Evolutionary conservation across 192 early-diverging fungal species (phyloP).

Genomic region (Globomyces pollinis-pini): DNA sequence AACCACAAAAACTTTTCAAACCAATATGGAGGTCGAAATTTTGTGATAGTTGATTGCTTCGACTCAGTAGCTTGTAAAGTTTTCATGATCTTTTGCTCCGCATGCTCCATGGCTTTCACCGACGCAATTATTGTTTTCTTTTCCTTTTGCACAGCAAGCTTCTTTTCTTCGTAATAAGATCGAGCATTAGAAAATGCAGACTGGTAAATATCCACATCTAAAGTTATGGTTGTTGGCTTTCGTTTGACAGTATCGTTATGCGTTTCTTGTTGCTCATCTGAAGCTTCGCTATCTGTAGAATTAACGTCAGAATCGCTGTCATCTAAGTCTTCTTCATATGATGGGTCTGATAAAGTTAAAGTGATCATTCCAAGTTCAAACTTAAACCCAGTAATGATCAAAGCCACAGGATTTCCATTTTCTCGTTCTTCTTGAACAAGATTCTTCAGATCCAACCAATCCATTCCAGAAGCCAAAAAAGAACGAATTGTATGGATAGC

Average conservation of each 20-base stretch:
- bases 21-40: constrained; percentile 89
- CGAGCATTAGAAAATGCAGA: constrained; percentile 87
- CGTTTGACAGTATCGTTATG: too few relatives aligned
- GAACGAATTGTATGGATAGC: constrained; percentile 79
- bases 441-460: constrained; percentile 91
- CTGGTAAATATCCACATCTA: constrained; percentile 83
- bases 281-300: too few relatives aligned
- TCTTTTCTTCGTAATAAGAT: constrained; percentile 79
- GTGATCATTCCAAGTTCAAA: constrained; percentile 75
- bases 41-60: constrained; percentile 67
- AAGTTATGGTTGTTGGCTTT: constrained; percentile 16
- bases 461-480: constrained; percentile 86
- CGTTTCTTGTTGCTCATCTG: too few relatives aligned
- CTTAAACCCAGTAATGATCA: constrained; percentile 64
- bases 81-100: constrained; percentile 80
- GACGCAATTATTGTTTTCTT: constrained; percentile 83
- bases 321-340: constrained; percentile 34
- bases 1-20: constrained; percentile 98
- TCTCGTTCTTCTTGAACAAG: constrained; percentile 75
- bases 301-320: constrained; percentile 39
- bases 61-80: constrained; percentile 66
- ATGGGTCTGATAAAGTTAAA: constrained; percentile 44
- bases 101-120: constrained; percentile 78
- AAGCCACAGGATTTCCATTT: constrained; percentile 71
- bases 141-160: constrained; percentile 77